phyloP scores from a whole-genome alignment of 345 rosid species.

The Acer campestre region DNA sequence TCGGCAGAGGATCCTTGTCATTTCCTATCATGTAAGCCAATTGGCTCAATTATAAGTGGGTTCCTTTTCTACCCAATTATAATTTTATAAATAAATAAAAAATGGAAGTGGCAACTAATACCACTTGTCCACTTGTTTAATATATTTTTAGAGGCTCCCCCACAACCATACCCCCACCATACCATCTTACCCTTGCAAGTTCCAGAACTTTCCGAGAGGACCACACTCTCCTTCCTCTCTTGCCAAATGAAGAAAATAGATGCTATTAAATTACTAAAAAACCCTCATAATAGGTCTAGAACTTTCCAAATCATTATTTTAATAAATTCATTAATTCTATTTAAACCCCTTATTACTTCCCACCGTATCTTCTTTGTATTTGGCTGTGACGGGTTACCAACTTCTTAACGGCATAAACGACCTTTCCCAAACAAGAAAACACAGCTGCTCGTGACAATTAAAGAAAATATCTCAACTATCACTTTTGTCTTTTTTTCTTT shows the following conservation, averaged over 20 bases:
- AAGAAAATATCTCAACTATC: background rate
- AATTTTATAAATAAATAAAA: no score
- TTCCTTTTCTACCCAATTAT: no score
- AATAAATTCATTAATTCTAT: background rate
- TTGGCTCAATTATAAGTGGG: no score
- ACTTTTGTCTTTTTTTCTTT: background rate
- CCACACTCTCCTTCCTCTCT: background rate
- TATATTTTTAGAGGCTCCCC: background rate
- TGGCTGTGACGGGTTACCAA: conserved; percentile 10
- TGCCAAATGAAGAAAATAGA: conserved; percentile 3
- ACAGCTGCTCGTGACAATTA: background rate
- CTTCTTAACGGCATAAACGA: conserved; percentile 24
- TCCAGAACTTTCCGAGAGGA: conserved; percentile 50
- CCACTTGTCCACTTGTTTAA: background rate
- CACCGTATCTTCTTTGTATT: conserved; percentile 9
- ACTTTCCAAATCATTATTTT: conserved; percentile 36
- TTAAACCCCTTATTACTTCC: conserved; percentile 10
- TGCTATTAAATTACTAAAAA: background rate
- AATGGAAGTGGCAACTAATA: background rate
- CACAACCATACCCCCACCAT: conserved; percentile 13
- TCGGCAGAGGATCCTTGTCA: no score
- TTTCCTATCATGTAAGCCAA: no score
- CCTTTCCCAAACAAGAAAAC: conserved; percentile 18
- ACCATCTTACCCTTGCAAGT: conserved; percentile 18
- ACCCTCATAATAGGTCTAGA: conserved; percentile 27